Base-by-base conservation (phyloP, 495 filamentous ascomycete species). In the Penicillium cinerascens region DNA sequence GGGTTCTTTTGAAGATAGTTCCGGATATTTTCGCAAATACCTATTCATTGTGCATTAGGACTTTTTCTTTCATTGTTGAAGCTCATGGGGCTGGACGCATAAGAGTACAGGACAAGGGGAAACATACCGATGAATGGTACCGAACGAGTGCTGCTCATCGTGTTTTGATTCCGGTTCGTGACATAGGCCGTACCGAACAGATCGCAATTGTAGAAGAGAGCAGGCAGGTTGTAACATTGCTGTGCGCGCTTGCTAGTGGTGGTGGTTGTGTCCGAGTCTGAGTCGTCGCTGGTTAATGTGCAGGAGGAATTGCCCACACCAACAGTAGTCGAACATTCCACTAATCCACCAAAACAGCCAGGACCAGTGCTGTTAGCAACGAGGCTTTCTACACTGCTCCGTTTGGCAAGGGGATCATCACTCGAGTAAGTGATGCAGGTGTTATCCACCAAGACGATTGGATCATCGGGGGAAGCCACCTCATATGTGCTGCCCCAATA, bases 401-500 rank as follows among this genome's bases (percentile, higher is more conserved):
- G 22, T n/a, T 51, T 51, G 40, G 9, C 23, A 17, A 44, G 26
- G n/a, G 40, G 16, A 17, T 16, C 26, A 23, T 41, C 23, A 17
- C 15, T 25, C 1, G 27, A n/a, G 25, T 51, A 51, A 3, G 9
- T 17, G 49, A 44, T 37, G 16, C 29, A 51, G 1, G 49, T 51
- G 3, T 51, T 18, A 4, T 43, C 40, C 5, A 44, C 40, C 22
- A 51, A n/a, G 3, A 18, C 17, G 20, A 51, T 16, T 4, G 49
- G 41, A 38, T 44, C 49, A 25, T 17, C 17, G 13, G 49, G 49
- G 4, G 49, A 51, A 17, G 37, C 41, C 10, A 51, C 49, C 2
- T 51, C 49, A 36, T 43, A 44, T 2, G 18, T 17, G 29, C 18
- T 29, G 13, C 49, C 49, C 49, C 29, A 51, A 8, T 51, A 51